These are phyloP conservation scores for Laetiporus sulphureus DNA, from an alignment of 1,284 basidiomycete species.

Conservation along the genomic window DNA sequence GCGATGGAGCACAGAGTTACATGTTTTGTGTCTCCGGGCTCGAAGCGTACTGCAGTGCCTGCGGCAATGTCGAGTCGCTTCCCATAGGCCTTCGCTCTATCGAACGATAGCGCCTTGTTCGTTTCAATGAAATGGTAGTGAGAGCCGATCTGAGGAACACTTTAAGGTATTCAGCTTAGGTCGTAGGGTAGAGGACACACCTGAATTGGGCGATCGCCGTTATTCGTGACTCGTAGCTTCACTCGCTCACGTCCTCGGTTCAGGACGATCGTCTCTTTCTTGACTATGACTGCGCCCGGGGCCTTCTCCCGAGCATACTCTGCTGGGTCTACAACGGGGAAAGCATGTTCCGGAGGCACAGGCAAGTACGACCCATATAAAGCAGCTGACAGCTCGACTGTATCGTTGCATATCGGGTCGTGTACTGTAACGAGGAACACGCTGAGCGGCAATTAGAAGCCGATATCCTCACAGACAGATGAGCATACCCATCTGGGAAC, in stretches of 20 bases:
- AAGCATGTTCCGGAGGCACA: conserved; percentile 59
- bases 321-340: conserved; percentile 47
- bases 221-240: conserved; percentile 80
- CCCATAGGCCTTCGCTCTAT: conserved; percentile 76
- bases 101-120: conserved; percentile 79
- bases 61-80: conserved; percentile 89
- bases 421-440: conserved; percentile 95
- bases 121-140: conserved; percentile 94
- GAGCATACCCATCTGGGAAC: conserved; percentile 70
- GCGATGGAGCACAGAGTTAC: conserved; percentile 80
- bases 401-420: conserved; percentile 84
- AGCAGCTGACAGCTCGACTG: conserved; percentile 74
- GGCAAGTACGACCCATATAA: conserved; percentile 94
- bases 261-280: conserved; percentile 65
- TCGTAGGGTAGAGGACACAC: conserved; percentile 28
- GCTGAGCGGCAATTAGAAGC: conserved; percentile 32
- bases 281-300: conserved; percentile 73
- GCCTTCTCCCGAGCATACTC: conserved; percentile 48
- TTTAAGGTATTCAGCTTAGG: background rate
- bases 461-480: background rate
- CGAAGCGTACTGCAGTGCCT: conserved; percentile 94
- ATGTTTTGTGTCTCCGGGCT: conserved; percentile 87
- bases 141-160: conserved; percentile 65
- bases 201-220: conserved; percentile 92
- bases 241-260: conserved; percentile 71